Evolutionary conservation across 805 yeast species (phyloP).

Genomic region (Wickerhamiella domercqiae): DNA sequence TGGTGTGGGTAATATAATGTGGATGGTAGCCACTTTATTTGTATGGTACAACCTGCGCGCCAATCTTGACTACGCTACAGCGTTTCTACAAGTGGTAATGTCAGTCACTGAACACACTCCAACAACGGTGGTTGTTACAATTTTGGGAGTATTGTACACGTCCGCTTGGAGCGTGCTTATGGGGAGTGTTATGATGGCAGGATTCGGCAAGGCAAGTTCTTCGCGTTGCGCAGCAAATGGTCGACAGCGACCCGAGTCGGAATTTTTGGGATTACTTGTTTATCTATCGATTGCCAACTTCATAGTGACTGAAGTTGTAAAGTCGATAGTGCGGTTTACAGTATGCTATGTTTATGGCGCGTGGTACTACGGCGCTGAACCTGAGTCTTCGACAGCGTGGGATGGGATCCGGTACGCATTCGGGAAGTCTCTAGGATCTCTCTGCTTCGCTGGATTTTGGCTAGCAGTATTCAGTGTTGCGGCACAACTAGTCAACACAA

Average conservation of each 20-base stretch:
- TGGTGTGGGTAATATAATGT: slow-evolving; percentile 56
- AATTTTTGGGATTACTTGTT: slow-evolving; percentile 53
- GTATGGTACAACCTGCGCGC: slow-evolving; percentile 58
- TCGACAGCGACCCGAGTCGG: slow-evolving; percentile 22
- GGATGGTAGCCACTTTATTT: slow-evolving; percentile 48
- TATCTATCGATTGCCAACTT: slow-evolving; percentile 72
- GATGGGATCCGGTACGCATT: slow-evolving; percentile 69
- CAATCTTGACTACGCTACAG: slow-evolving; percentile 61
- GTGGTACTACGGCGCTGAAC: slow-evolving; percentile 59
- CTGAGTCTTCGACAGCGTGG: slow-evolving; percentile 21
- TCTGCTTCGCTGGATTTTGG: slow-evolving; percentile 69
- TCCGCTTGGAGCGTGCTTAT: slow-evolving; percentile 54
- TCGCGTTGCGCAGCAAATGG: slow-evolving; percentile 31
- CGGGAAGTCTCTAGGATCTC: slow-evolving; percentile 79
- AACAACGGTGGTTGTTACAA: slow-evolving; percentile 45
- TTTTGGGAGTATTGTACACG: slow-evolving; percentile 42
- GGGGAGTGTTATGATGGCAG: slow-evolving; percentile 51
- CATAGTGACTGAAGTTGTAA: slow-evolving; percentile 66
- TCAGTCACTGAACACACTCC: slow-evolving; percentile 65
- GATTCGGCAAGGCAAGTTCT: slow-evolving; percentile 55
- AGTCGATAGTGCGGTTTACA: slow-evolving; percentile 65
- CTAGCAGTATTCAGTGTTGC: slow-evolving; percentile 55
- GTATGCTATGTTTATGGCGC: slow-evolving; percentile 77
- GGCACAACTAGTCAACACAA: slow-evolving; percentile 8
- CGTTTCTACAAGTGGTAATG: slow-evolving; percentile 54